A percentile compares a stretch with the other conserved stretches of the same genome.
phyloP scores from a whole-genome alignment of 768 basidiomycete species.

The Lentinus brumalis region DNA sequence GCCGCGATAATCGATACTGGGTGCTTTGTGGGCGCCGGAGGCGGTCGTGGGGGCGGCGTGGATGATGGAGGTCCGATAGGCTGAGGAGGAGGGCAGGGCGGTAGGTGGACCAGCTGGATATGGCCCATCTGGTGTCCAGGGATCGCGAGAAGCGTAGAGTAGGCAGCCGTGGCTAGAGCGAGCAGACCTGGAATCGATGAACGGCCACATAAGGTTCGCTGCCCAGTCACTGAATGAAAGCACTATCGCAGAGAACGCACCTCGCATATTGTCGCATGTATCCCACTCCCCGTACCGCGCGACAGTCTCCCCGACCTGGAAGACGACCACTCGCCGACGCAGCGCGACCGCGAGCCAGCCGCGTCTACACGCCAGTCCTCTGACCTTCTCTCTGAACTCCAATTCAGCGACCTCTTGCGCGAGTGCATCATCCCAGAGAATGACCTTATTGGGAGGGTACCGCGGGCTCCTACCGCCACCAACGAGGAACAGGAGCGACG shows the following conservation, averaged over 20 bases:
- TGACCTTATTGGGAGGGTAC: constrained; percentile 90
- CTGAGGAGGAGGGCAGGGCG: constrained; percentile 69
- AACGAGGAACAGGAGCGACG: constrained; percentile 82
- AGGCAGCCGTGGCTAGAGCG: constrained; percentile 74
- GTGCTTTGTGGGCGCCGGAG: constrained; percentile 58
- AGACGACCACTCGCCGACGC: constrained; percentile 77
- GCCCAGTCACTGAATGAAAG: neutral
- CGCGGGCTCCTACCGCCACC: constrained; percentile 87
- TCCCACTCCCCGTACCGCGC: constrained; percentile 78
- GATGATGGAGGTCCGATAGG: constrained; percentile 59
- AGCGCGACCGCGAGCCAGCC: constrained; percentile 86
- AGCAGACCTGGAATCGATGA: constrained; percentile 58
- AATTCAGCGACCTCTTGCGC: constrained; percentile 84
- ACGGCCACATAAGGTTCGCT: neutral
- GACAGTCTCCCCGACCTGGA: constrained; percentile 65
- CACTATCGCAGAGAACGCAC: constrained; percentile 41
- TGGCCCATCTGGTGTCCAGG: constrained; percentile 87
- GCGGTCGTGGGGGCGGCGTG: constrained; percentile 51
- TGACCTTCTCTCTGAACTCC: constrained; percentile 83
- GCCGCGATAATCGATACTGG: constrained; percentile 83
- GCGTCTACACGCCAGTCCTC: constrained; percentile 77
- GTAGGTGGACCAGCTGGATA: constrained; percentile 84
- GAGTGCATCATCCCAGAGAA: constrained; percentile 83
- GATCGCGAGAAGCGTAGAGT: constrained; percentile 81
- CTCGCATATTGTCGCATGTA: constrained; percentile 84